Base-by-base conservation (phyloP, 169 alveolate genomes). In the Toxoplasma gondii region DNA sequence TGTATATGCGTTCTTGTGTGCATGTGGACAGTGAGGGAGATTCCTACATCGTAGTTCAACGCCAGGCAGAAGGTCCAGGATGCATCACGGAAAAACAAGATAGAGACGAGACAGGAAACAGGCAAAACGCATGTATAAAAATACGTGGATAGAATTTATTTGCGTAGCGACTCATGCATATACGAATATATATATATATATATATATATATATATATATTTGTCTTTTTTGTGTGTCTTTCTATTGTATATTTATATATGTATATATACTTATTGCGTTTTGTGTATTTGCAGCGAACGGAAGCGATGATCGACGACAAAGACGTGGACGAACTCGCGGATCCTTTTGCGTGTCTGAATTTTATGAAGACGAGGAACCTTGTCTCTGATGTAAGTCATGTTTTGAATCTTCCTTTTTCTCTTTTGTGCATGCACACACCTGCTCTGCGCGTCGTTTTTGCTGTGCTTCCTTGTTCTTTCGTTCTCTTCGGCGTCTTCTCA, bases 271-370 rank as follows among this genome's bases (percentile, higher is more conserved):
- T 69, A n/a, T 24, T 49, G 58, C 22, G 58, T 12, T 4, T 49
- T 49, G 58, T 49, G 58, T 43, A 4, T 38, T 82, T 44, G 67
- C 91, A 91, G 94, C 69, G 94, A 0, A 38, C 74, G 54, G 83
- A 69, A 41, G 34, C 88, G 29, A 38, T 91, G 49, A 43, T 31
- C 38, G 64, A 74, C 36, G 94, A 88, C 24, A 54, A 91, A 91
- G 94, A 91, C 64, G 94, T 91, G 38, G 94, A 91, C n/a, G 84
- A 91, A 80, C 91, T 91, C 0, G 94, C 90, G 4, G 90, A 91
- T 70, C 94, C 94, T 19, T 91, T 91, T 74, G 94, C 91, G 5
- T 58, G 88, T 64, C n/a, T 91, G 64, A 49, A 91, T 22, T 91
- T 81, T 45, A 45, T 91, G 78, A 69, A 70, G 82, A 29, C 70